Conservation (phyloP, 139 green algal species). For the Coelastrella sp. region DNA sequence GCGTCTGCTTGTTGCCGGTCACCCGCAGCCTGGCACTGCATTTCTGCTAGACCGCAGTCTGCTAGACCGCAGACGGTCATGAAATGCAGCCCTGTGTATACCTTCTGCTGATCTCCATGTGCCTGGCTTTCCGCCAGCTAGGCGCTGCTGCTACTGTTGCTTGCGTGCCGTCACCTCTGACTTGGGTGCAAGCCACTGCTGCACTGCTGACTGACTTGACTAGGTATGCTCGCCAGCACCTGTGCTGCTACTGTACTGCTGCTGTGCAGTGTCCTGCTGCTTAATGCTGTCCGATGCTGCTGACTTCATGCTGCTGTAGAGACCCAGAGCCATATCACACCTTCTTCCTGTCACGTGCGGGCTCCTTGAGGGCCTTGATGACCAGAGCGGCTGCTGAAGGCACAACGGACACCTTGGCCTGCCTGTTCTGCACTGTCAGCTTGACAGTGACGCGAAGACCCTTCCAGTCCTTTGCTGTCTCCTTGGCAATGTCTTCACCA, state of each 20-base stretch:
- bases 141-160: too few relatives aligned
- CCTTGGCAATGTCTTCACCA: conserved; percentile 99
- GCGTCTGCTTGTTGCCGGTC: too few relatives aligned
- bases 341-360: conserved; percentile 95
- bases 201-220: background rate
- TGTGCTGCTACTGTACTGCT: background rate
- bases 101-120: too few relatives aligned
- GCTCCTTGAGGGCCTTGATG: conserved; percentile 99
- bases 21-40: too few relatives aligned
- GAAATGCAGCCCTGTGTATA: too few relatives aligned
- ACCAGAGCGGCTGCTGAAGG: conserved; percentile 96
- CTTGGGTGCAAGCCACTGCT: background rate
- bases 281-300: background rate
- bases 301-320: background rate
- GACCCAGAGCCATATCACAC: conserved; percentile 51
- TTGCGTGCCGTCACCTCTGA: too few relatives aligned
- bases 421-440: conserved; percentile 98
- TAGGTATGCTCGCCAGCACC: too few relatives aligned
- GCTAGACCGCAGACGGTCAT: too few relatives aligned
- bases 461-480: conserved; percentile 99
- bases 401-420: conserved; percentile 98
- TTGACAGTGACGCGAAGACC: conserved; percentile 99
- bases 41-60: too few relatives aligned
- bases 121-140: too few relatives aligned
- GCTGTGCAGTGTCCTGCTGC: too few relatives aligned